Percentiles rank a stretch among this genome's conserved stretches.
Conservation (phyloP, 352 stramenopile species). For the Pseudoperonospora humuli region DNA sequence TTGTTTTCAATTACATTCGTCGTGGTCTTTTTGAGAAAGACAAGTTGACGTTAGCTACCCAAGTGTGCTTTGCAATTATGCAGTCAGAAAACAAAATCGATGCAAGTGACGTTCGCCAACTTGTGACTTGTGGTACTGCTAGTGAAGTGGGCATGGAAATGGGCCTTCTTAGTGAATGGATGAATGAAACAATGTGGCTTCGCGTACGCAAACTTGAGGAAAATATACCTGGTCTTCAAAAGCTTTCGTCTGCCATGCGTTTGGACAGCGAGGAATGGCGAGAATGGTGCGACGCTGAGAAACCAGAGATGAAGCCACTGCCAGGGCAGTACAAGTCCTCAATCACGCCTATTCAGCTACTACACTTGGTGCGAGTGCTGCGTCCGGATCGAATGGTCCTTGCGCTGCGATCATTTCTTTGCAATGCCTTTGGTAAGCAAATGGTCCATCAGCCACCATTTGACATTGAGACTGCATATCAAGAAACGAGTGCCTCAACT, state of each 20-base stretch:
- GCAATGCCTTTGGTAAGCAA: constrained; percentile 39
- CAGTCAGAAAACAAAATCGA: constrained; percentile 61
- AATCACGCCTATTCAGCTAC: constrained; percentile 40
- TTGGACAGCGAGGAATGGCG: constrained; percentile 93
- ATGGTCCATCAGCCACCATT: constrained; percentile 84
- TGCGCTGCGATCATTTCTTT: constrained; percentile 59
- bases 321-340: constrained; percentile 74
- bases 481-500: constrained; percentile 85
- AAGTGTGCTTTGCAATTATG: constrained; percentile 90
- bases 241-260: constrained; percentile 91
- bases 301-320: constrained; percentile 84
- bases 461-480: constrained; percentile 79
- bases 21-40: constrained; percentile 91
- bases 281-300: constrained; percentile 90
- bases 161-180: constrained; percentile 90
- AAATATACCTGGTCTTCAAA: constrained; percentile 77
- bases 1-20: constrained; percentile 94
- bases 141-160: constrained; percentile 55
- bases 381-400: constrained; percentile 79
- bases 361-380: constrained; percentile 77
- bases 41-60: constrained; percentile 89
- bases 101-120: constrained; percentile 53
- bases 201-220: constrained; percentile 88
- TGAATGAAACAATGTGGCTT: constrained; percentile 83
- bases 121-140: constrained; percentile 53